Percentiles rank a stretch among this genome's conserved stretches.
Evolutionary conservation across 2,329 filamentous ascomycete species (phyloP).

Genomic region (Xylaria sp.): DNA sequence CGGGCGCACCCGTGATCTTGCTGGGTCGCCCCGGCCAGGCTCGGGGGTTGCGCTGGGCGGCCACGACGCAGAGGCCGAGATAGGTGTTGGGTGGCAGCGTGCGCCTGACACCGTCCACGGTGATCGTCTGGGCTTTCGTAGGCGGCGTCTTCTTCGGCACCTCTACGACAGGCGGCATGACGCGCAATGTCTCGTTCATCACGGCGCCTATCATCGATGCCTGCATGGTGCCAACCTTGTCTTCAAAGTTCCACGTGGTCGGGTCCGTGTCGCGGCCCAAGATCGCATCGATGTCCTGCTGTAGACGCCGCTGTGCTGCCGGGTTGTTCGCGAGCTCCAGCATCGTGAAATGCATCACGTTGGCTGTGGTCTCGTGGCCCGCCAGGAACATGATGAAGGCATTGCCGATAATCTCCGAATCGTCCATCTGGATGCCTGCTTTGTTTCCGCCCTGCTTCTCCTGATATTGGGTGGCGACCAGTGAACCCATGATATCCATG

Average conservation of each 20-base stretch:
- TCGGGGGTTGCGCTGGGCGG: constrained; percentile 70
- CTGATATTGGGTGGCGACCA: constrained; percentile 52
- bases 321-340: constrained; percentile 71
- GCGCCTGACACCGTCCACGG: constrained; percentile 56
- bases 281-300: constrained; percentile 71
- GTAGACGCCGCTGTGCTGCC: constrained; percentile 67
- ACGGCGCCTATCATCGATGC: constrained; percentile 74
- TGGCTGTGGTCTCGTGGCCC: constrained; percentile 82
- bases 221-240: constrained; percentile 67
- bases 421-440: constrained; percentile 50
- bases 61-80: constrained; percentile 62
- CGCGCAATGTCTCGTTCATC: constrained; percentile 77
- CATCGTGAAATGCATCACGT: constrained; percentile 73
- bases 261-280: constrained; percentile 62
- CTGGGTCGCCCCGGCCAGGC: constrained; percentile 69
- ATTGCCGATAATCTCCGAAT: constrained; percentile 74
- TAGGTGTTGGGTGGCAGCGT: constrained; percentile 56
- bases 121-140: constrained; percentile 60
- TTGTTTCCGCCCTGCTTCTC: constrained; percentile 31
- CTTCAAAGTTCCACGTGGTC: constrained; percentile 73
- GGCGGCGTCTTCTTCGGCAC: constrained; percentile 70
- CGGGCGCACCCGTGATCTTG: constrained; percentile 19
- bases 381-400: constrained; percentile 73
- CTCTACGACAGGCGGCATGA: constrained; percentile 72
- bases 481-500: constrained; percentile 61